Base-by-base conservation (phyloP, 768 basidiomycete genomes). In the Clavaria fumosa region DNA sequence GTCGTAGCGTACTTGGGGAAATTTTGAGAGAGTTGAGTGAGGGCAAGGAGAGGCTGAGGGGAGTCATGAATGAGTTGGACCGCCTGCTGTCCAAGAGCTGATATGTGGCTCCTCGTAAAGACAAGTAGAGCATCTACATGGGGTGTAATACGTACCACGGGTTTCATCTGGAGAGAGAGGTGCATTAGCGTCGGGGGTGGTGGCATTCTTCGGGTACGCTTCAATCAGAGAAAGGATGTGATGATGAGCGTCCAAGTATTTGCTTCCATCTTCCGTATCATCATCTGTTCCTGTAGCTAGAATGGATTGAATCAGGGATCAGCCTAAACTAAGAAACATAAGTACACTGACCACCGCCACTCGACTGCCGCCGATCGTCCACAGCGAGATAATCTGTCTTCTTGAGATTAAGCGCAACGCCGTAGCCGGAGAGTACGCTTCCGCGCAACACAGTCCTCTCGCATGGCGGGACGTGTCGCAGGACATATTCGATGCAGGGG, bases 361-460 rank as follows among this genome's bases (percentile, higher is more conserved):
- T 55, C 3, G 60, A 50, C 35, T 68, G 55, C 31, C n/a, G n/a
- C n/a, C 95, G 63, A 53, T 99, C 95, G 51, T 99, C 95, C 5
- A 96, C 60, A 3, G 80, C 89, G 9, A 96, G 69, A 52, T 97
- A 99, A 49, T 99, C 95, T 67, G 75, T 95, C 61, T 91, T 95
- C 65, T 99, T 99, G 47, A 99, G 57, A 47, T 93, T 88, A 37
- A 99, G 61, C 15, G 81, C 68, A 5, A 91, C 91, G 3, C 95
- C 95, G 47, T 88, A 99, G 4, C 93, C 93, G 3, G 81, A 75
- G 5, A 99, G 60, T 49, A 69, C 65, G 41, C 57, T 69, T 4
- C 57, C 51, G 15, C 54, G 46, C 1, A 48, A 48, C 0, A 47
- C 35, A 14, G 47, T 49, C 0, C 50, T 43, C 7, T 39, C 40